A percentile compares a stretch with the other conserved stretches of the same genome.
These are phyloP conservation scores for Pyropia haitanensis DNA, from an alignment of 23 red algal genomes.

Conservation along the genomic window DNA sequence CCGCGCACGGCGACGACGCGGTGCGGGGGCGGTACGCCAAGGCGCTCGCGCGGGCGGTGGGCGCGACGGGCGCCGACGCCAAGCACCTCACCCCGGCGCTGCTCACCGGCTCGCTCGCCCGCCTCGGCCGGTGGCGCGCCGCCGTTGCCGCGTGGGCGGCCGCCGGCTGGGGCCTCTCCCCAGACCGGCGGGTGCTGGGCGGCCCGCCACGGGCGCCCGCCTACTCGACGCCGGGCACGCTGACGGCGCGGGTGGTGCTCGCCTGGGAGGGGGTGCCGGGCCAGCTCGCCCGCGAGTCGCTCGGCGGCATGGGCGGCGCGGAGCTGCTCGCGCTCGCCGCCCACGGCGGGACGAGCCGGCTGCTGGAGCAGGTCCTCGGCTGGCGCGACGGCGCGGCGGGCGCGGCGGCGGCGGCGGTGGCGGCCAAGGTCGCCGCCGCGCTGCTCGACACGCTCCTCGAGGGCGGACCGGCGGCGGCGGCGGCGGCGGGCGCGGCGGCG, in stretches of 20 bases:
- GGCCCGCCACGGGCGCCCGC: slow-evolving; percentile 4
- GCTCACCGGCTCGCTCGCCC: slow-evolving; percentile 24
- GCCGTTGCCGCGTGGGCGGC: slow-evolving; percentile 1
- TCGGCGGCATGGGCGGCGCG: slow-evolving; percentile 12
- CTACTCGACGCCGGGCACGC: slow-evolving; percentile 17
- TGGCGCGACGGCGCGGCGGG: too few relatives aligned
- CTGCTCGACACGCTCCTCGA: too few relatives aligned
- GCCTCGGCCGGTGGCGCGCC: slow-evolving; percentile 23
- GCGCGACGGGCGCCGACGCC: slow-evolving; percentile 22
- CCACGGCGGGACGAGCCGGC: slow-evolving; percentile 13
- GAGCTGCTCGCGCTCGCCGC: slow-evolving; percentile 18
- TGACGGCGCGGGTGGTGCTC: slow-evolving; percentile 35
- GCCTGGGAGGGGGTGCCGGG: slow-evolving; percentile 32
- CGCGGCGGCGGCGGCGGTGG: too few relatives aligned
- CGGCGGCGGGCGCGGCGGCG: too few relatives aligned
- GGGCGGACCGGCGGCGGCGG: too few relatives aligned
- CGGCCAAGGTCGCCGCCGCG: too few relatives aligned
- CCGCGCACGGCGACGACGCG: slow-evolving; percentile 44
- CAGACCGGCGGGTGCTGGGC: slow-evolving; percentile 11
- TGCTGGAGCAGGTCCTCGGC: slow-evolving; percentile 18
- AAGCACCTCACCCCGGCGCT: slow-evolving; percentile 10
- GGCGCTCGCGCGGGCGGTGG: slow-evolving; percentile 12
- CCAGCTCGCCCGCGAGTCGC: slow-evolving; percentile 30
- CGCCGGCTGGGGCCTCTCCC: slow-evolving; percentile 15
- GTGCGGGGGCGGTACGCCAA: slow-evolving; percentile 17